phyloP scores from a whole-genome alignment of 2,329 filamentous ascomycete genomes.

The Fusarium anguioides region DNA sequence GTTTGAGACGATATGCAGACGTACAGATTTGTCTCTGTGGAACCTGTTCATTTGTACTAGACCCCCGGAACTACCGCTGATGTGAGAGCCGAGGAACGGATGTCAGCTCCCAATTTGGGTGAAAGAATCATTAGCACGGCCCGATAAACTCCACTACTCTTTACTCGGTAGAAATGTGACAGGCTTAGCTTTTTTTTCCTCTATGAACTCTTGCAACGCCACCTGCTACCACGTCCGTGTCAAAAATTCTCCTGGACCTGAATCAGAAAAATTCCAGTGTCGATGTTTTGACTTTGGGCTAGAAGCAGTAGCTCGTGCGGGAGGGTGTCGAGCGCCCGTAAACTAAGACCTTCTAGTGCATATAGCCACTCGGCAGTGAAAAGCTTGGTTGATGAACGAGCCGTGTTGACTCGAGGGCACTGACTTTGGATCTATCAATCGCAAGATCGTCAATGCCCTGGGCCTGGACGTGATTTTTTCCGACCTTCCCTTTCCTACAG shows the following conservation, averaged over 20 bases:
- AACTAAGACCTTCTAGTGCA: neutral
- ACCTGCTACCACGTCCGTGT: neutral
- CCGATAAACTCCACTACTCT: slow-evolving; percentile 14
- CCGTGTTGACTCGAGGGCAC: neutral
- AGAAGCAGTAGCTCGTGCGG: neutral
- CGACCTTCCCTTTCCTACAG: neutral
- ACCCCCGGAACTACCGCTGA: neutral
- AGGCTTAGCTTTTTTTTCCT: neutral
- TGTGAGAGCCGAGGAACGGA: slow-evolving; percentile 13
- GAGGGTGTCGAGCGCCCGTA: neutral
- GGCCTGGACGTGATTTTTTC: neutral
- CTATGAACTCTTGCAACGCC: slow-evolving; percentile 5
- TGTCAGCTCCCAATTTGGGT: slow-evolving; percentile 11
- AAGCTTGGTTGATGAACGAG: neutral
- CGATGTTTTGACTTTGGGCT: neutral
- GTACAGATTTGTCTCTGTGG: slow-evolving; percentile 1
- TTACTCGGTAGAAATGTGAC: neutral
- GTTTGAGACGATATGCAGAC: slow-evolving; percentile 3
- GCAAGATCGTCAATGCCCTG: neutral
- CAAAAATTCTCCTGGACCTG: neutral
- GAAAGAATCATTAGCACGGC: slow-evolving; percentile 1
- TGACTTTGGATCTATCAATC: neutral
- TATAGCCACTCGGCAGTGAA: neutral
- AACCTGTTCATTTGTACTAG: slow-evolving; percentile 1
- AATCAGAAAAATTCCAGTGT: neutral